Evolutionary conservation across 768 basidiomycete genomes (phyloP).

Genomic region (Mycena pura): DNA sequence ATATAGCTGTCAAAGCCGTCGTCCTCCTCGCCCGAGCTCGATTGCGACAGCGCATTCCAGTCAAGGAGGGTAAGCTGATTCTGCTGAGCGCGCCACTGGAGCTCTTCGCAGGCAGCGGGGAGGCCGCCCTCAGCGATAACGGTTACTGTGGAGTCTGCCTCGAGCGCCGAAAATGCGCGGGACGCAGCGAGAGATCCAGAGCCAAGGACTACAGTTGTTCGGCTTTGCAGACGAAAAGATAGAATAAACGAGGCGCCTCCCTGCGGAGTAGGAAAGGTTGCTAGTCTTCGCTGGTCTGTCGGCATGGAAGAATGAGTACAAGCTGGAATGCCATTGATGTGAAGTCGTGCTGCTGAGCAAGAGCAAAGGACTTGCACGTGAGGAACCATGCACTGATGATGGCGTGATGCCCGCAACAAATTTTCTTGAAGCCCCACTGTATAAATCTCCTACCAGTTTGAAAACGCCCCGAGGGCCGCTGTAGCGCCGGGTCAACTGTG

Average conservation of each 20-base stretch:
- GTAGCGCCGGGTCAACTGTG: too few species aligned
- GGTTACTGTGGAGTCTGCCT: slow-evolving; percentile 76
- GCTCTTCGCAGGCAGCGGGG: slow-evolving; percentile 67
- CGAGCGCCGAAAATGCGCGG: slow-evolving; percentile 83
- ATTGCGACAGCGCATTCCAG: slow-evolving; percentile 54
- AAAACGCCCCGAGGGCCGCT: too few species aligned
- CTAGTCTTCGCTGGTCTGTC: background rate
- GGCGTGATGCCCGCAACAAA: too few species aligned
- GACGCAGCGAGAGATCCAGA: slow-evolving; percentile 80
- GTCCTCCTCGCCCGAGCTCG: slow-evolving; percentile 35
- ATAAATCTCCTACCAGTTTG: too few species aligned
- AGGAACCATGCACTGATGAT: too few species aligned
- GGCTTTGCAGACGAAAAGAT: slow-evolving; percentile 67
- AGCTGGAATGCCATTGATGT: background rate
- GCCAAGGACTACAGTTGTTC: slow-evolving; percentile 75
- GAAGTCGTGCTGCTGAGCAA: slow-evolving; percentile 15
- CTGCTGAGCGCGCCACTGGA: slow-evolving; percentile 65
- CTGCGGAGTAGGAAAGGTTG: slow-evolving; percentile 46
- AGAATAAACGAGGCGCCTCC: slow-evolving; percentile 80
- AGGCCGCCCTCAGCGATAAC: slow-evolving; percentile 63
- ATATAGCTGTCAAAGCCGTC: slow-evolving; percentile 58
- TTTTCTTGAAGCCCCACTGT: too few species aligned
- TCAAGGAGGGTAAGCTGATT: slow-evolving; percentile 66
- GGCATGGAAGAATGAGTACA: slow-evolving; percentile 7
- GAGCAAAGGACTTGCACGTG: too few species aligned